phyloP scores from a whole-genome alignment of 768 basidiomycete species.

The Trametes meyenii region DNA sequence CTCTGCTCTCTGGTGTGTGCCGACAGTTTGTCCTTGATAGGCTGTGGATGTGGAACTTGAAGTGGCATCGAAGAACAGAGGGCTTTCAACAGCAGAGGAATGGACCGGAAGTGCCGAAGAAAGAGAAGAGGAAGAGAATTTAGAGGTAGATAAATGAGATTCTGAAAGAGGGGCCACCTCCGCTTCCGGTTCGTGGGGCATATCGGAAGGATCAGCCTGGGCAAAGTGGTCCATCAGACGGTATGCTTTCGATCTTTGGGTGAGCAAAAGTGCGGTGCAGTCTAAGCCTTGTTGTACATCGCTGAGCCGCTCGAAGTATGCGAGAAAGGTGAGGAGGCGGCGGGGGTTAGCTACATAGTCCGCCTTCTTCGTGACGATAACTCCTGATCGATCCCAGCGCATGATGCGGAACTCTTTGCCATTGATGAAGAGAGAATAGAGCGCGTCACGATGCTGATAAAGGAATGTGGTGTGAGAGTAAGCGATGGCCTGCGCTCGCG shows the following conservation, averaged over 20 bases:
- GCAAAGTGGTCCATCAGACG: neutral
- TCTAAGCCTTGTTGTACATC: neutral
- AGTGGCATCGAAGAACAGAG: no score
- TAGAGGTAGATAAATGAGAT: no score
- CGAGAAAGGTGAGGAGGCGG: neutral
- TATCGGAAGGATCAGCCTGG: no score
- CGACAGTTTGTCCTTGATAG: no score
- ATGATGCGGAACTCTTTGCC: neutral
- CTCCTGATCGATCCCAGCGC: conserved; percentile 8
- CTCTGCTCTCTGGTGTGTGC: no score
- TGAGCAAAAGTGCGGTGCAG: neutral
- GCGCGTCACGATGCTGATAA: neutral
- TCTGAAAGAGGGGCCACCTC: no score
- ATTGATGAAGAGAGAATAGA: conserved; percentile 1
- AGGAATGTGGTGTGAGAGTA: neutral
- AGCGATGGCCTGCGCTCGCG: no score
- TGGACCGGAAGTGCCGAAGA: no score
- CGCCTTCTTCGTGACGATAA: neutral
- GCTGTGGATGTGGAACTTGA: no score
- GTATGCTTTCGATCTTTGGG: neutral
- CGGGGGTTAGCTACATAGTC: neutral
- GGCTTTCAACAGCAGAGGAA: no score
- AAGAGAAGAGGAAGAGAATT: no score
- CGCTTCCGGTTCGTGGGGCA: no score
- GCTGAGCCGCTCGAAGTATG: neutral